Evolutionary conservation across 2,329 filamentous ascomycete species (phyloP).

Genomic region (Aschersonia sp.): DNA sequence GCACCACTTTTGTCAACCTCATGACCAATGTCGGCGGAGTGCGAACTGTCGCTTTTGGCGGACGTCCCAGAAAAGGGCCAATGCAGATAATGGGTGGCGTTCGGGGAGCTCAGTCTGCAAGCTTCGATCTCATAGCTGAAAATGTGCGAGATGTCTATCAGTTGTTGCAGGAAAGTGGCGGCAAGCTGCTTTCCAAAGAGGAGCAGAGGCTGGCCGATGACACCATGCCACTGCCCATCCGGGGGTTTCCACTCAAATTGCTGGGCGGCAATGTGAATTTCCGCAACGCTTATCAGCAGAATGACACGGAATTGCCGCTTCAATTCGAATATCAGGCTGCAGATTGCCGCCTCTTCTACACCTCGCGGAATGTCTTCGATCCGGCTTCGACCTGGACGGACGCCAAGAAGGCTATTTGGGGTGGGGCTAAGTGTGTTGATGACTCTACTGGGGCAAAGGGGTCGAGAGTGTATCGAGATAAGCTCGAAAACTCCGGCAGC

Average conservation of each 20-base stretch:
- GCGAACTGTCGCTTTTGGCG: neutral
- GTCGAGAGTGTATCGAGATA: neutral
- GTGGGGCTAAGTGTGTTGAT: neutral
- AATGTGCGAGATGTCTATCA: neutral
- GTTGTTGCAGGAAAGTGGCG: neutral
- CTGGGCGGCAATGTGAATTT: neutral
- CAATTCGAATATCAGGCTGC: neutral
- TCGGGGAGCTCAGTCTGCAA: neutral
- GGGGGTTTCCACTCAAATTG: neutral
- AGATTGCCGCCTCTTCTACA: neutral
- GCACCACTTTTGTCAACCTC: neutral
- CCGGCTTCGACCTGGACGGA: neutral
- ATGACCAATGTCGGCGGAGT: neutral
- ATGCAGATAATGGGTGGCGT: neutral
- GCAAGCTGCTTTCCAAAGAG: neutral
- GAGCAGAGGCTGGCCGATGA: neutral
- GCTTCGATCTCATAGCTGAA: neutral
- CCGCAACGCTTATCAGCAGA: neutral
- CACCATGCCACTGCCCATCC: neutral
- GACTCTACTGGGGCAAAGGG: neutral
- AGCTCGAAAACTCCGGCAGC: no score
- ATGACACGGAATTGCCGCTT: neutral
- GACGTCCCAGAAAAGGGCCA: neutral
- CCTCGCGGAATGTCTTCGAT: neutral
- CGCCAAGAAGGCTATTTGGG: neutral